Evolutionary conservation across 345 rosid species (phyloP).

Genomic region (Litchi chinensis): DNA sequence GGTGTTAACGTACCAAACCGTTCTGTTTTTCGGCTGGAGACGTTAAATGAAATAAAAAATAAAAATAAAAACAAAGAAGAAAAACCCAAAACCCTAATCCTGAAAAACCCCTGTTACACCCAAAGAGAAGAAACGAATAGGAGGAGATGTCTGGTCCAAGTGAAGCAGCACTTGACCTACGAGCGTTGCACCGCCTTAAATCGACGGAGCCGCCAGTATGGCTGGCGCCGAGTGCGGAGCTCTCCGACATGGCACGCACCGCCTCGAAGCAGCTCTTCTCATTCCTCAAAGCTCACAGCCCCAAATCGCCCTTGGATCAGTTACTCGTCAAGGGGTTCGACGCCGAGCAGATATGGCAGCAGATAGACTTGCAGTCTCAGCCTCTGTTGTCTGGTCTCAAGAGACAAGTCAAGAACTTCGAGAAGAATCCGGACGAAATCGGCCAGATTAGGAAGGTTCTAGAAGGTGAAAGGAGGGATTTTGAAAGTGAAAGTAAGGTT

Average conservation of each 20-base stretch:
- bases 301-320: slow-evolving; percentile 71
- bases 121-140: background rate
- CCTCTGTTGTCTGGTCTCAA: slow-evolving; percentile 56
- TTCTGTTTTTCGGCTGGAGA: background rate
- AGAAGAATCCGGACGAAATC: slow-evolving; percentile 62
- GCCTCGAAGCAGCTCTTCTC: slow-evolving; percentile 69
- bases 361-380: slow-evolving; percentile 77
- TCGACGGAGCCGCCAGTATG: slow-evolving; percentile 72
- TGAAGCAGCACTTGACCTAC: slow-evolving; percentile 40
- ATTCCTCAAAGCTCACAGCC: slow-evolving; percentile 48
- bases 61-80: background rate
- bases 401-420: slow-evolving; percentile 56
- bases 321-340: slow-evolving; percentile 79
- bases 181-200: slow-evolving; percentile 54
- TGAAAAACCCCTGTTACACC: too few species aligned
- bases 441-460: slow-evolving; percentile 31
- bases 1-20: too few species aligned
- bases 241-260: slow-evolving; percentile 51
- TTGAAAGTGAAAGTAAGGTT: slow-evolving; percentile 22
- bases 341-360: slow-evolving; percentile 97
- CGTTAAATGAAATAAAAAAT: too few species aligned
- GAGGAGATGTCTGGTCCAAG: slow-evolving; percentile 38
- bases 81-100: slow-evolving; percentile 14
- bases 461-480: slow-evolving; percentile 23
- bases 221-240: slow-evolving; percentile 58